Base-by-base conservation (phyloP, 1,284 basidiomycete genomes). In the Vanrija sp. region DNA sequence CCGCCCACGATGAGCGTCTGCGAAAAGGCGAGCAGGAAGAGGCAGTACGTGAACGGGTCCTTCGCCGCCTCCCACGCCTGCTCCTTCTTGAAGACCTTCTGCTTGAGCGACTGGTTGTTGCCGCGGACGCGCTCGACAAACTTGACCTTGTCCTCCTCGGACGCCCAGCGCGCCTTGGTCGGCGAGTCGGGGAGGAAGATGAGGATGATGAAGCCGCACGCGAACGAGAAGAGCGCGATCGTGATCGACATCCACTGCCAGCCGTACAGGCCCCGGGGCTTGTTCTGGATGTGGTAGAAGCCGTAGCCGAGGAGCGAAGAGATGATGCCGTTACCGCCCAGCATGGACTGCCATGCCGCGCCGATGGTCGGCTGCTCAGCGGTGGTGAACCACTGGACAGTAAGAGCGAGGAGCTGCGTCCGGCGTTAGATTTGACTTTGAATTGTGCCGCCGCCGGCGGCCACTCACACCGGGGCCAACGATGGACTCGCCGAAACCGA, bases 81-180 rank as follows among this genome's bases (percentile, higher is more conserved):
- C 1, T 61, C 55, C 5, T 45, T 49, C 38, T 65, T 65, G 50
- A 52, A 69, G 5, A 51, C 25, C 26, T 58, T 66, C 10, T 65
- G 49, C 52, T 66, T 64, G 57, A 65, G 57, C 50, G 65, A 66
- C 54, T 70, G 68, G 46, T 65, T 58, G 52, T 70, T 70, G 16
- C 34, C 46, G 26, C 68, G 60, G 4, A 70, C 68, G n/a, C 68
- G 48, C 49, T 70, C 68, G 34, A 70, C 65, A 42, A 68, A 54
- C 23, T 54, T 52, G 40, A 48, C 43, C 48, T 65, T 66, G n/a
- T 65, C 60, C 19, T 59, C 57, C 15, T 54, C 28, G 7, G 38
- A 44, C 0, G 64, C 64, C 65, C 67, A 69, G 7, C 60, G 58
- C 19, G 63, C 65, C 48, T 57, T 19, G 14, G 52, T 54, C 5